phyloP scores from a whole-genome alignment of 306 rosid genomes.

The Crotalaria pallida region DNA sequence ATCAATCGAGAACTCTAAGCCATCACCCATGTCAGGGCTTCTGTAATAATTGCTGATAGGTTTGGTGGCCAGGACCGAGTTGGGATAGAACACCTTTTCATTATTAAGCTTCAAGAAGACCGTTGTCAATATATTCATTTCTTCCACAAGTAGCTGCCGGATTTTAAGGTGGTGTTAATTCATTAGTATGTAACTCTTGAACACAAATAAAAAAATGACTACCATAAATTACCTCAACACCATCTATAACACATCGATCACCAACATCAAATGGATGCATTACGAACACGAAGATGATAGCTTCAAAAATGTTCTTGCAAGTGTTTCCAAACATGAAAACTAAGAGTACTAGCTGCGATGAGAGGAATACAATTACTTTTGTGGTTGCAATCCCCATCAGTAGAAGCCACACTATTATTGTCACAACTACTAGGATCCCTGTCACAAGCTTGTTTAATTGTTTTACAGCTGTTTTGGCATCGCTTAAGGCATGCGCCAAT shows the following conservation, averaged over 20 bases:
- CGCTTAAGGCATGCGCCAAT: slow-evolving; percentile 73
- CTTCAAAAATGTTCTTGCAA: slow-evolving; percentile 86
- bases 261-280: slow-evolving; percentile 99
- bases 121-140: slow-evolving; percentile 87
- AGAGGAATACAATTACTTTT: slow-evolving; percentile 71
- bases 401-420: slow-evolving; percentile 68
- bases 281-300: slow-evolving; percentile 80
- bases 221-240: slow-evolving; percentile 56
- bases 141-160: slow-evolving; percentile 80
- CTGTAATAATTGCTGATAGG: slow-evolving; percentile 83
- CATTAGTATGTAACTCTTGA: slow-evolving; percentile 4
- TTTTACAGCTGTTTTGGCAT: slow-evolving; percentile 87
- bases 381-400: slow-evolving; percentile 86
- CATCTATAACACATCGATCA: slow-evolving; percentile 82
- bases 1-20: slow-evolving; percentile 56
- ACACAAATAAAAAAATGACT: background rate
- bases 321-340: slow-evolving; percentile 87
- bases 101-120: slow-evolving; percentile 77
- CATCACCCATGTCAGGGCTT: slow-evolving; percentile 80
- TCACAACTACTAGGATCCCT: slow-evolving; percentile 39
- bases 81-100: slow-evolving; percentile 89
- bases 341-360: slow-evolving; percentile 70
- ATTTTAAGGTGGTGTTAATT: background rate
- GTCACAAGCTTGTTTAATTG: slow-evolving; percentile 76
- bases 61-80: slow-evolving; percentile 72